A percentile compares a stretch with the other conserved stretches of the same genome.
Conservation (phyloP, 305 asterid genomes). For the Fraxinus latifolia region DNA sequence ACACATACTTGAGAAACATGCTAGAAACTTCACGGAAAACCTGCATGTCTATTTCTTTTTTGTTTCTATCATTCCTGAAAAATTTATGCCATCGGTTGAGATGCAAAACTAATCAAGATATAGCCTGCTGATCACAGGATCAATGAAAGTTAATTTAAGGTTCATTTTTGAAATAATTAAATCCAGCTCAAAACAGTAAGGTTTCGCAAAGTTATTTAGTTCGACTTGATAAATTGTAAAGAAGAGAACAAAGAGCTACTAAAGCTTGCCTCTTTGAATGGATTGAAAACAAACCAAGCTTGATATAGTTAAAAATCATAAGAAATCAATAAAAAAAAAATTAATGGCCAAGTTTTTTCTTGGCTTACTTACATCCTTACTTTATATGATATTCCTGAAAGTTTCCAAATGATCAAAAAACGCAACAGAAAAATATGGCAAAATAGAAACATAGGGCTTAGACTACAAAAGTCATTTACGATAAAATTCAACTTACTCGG, state of each 20-base stretch:
- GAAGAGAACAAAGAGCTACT: neutral
- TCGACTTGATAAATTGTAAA: neutral
- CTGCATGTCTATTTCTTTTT: neutral
- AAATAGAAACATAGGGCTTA: neutral
- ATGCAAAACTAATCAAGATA: neutral
- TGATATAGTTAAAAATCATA: neutral
- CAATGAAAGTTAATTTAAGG: neutral
- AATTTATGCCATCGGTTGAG: neutral
- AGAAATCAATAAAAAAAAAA: neutral
- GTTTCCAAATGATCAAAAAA: neutral
- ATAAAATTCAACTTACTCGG: slow-evolving; percentile 48
- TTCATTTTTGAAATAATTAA: neutral
- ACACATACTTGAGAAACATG: neutral
- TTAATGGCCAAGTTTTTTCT: neutral
- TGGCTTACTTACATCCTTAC: neutral
- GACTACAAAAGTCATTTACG: neutral
- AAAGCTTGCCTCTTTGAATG: neutral
- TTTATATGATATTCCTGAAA: neutral
- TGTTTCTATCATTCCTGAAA: neutral
- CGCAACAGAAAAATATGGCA: neutral
- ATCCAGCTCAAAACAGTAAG: neutral
- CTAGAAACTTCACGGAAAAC: neutral
- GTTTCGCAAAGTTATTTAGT: neutral
- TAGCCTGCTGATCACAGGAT: neutral
- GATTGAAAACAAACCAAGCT: neutral